Conservation (phyloP, 805 yeast species). For the Wickerhamiella occidentalis region DNA sequence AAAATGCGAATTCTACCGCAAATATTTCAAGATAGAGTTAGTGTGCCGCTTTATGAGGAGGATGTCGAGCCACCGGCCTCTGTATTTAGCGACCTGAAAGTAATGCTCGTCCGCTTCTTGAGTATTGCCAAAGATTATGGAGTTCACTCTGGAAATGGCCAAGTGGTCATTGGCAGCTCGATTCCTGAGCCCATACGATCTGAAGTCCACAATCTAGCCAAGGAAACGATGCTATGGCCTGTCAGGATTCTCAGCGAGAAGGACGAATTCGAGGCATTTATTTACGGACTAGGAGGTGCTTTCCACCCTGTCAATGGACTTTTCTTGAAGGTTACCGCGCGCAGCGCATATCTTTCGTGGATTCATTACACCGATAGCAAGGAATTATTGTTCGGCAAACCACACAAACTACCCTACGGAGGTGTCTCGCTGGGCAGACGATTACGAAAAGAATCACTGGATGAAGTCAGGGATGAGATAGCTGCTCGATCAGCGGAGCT, state of each 20-base stretch:
- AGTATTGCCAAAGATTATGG: constrained; percentile 65
- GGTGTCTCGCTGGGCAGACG: constrained; percentile 55
- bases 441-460: constrained; percentile 31
- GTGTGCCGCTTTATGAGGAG: constrained; percentile 50
- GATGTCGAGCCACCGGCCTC: constrained; percentile 23
- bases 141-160: constrained; percentile 43
- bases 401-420: constrained; percentile 48
- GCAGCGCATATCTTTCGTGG: constrained; percentile 60
- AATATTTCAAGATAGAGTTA: constrained; percentile 60
- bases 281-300: constrained; percentile 64
- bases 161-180: constrained; percentile 65
- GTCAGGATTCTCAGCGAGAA: constrained; percentile 47
- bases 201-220: constrained; percentile 45
- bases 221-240: constrained; percentile 52
- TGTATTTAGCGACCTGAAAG: constrained; percentile 45
- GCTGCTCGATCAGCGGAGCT: constrained; percentile 40
- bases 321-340: constrained; percentile 65
- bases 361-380: constrained; percentile 42
- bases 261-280: constrained; percentile 52
- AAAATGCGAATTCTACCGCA: constrained; percentile 71
- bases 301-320: constrained; percentile 55
- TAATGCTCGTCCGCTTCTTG: constrained; percentile 55
- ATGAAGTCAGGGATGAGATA: constrained; percentile 39
- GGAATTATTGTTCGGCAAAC: constrained; percentile 31
- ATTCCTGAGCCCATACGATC: constrained; percentile 46